Evolutionary conservation across 805 yeast genomes (phyloP), one percentile per base, ranked within the genome.

Genomic region (Starmera amethionina): DNA sequence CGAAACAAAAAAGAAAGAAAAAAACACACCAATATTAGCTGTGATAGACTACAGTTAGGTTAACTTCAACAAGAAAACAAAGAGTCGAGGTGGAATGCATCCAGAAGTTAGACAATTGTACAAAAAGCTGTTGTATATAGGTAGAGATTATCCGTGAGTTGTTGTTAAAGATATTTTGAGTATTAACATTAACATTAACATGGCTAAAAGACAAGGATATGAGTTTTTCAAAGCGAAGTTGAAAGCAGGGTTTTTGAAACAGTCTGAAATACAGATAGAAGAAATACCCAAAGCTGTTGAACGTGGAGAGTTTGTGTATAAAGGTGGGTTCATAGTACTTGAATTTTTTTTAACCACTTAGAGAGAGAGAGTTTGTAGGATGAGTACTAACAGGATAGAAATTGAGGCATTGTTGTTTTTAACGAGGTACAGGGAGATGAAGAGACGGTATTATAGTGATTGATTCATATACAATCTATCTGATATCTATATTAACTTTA

Each of bases 101-200:
- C 52, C 54, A 8, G 37, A 49, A 33, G 50, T 59, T 25, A 40
- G 61, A 27, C 43, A 43, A 10, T 43, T 57, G 32, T 59, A 52
- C 48, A 55, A 55, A 42, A 48, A 45, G 34, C 47, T 64, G 16
- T 46, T 61, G 12, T 63, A 51, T 44, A 58, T 62, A 18, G 66
- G 60, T 8, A 52, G 48, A 35, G 64, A 60, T 30, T 62, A 63
- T 43, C 67, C 68, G 25, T 64, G 63, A n/a, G 66, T 35, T 27
- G 12, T 10, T 15, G 15, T 4, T 16, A 16, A 16, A 16, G 18
- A 31, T 13, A 7, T 14, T 14, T 13, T 16, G 4, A 13, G 14
- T 64, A 14, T 64, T 62, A 5, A 64, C 64, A 4, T 25, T 8
- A n/a, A 12, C n/a, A 22, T 13, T 34, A 35, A 35, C 31, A 35